A percentile compares a stretch with the other conserved stretches of the same genome.
Conservation (phyloP, 2,329 filamentous ascomycete genomes). For the Neoscytalidium dimidiatum region DNA sequence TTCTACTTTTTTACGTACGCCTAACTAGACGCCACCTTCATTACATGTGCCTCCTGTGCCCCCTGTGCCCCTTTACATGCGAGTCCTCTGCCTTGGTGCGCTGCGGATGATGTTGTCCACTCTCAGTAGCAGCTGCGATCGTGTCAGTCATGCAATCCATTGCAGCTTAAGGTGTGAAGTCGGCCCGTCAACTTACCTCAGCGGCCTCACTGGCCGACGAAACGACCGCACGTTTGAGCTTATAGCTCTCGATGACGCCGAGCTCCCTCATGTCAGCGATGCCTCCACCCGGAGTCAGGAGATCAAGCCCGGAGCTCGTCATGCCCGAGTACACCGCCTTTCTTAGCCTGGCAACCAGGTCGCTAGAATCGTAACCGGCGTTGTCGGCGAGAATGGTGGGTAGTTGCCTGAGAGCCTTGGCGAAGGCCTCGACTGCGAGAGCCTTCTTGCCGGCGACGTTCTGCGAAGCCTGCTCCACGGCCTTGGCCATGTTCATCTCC, state of each 20-base stretch:
- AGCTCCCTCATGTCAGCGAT: slow-evolving; percentile 95
- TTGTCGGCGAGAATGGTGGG: slow-evolving; percentile 98
- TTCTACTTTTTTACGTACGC: neutral
- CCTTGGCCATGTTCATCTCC: slow-evolving; percentile 99
- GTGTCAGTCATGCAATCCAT: slow-evolving; percentile 31
- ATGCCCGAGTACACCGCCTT: slow-evolving; percentile 95
- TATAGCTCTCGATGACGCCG: slow-evolving; percentile 96
- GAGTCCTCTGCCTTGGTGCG: slow-evolving; percentile 79
- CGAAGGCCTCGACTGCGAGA: slow-evolving; percentile 87
- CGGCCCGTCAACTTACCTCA: slow-evolving; percentile 66
- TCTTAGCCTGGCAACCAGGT: slow-evolving; percentile 85
- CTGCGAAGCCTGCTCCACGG: slow-evolving; percentile 88
- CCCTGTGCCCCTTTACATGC: slow-evolving; percentile 56
- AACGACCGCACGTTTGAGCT: slow-evolving; percentile 97
- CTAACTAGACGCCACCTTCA: neutral
- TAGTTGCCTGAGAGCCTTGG: slow-evolving; percentile 84
- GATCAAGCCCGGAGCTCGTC: slow-evolving; percentile 86
- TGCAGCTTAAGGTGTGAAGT: neutral
- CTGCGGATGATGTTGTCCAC: slow-evolving; percentile 98
- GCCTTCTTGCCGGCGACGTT: slow-evolving; percentile 97
- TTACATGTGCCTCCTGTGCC: neutral
- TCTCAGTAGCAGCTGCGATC: slow-evolving; percentile 73
- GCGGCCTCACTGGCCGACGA: slow-evolving; percentile 94
- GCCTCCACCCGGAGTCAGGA: slow-evolving; percentile 85
- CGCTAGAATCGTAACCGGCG: slow-evolving; percentile 91